A percentile compares a stretch with the other conserved stretches of the same genome.
Evolutionary conservation across 2,329 filamentous ascomycete genomes (phyloP).

Genomic region (Fusarium sp.): DNA sequence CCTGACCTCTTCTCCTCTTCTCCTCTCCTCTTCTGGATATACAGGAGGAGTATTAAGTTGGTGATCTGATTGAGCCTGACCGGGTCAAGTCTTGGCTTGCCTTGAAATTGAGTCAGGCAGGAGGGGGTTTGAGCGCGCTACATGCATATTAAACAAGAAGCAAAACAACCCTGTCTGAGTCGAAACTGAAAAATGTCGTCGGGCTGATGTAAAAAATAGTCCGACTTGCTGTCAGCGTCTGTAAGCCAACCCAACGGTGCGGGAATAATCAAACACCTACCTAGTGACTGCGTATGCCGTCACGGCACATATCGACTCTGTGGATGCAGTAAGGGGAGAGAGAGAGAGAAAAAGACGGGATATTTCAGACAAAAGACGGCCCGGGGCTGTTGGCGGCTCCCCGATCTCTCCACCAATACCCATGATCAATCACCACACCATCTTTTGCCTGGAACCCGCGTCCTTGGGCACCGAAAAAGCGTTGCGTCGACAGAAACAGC

Average conservation of each 20-base stretch:
- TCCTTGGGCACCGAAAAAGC: conserved; percentile 25
- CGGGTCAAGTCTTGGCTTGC: background rate
- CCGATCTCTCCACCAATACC: conserved; percentile 35
- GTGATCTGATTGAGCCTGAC: background rate
- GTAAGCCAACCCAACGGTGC: background rate
- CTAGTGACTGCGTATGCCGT: too few relatives aligned
- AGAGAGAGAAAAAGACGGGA: background rate
- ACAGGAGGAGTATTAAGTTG: background rate
- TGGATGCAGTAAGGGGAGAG: background rate
- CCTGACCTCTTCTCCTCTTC: background rate
- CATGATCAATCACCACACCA: conserved; percentile 2
- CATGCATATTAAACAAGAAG: conserved; percentile 2
- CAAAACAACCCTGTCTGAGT: conserved; percentile 6
- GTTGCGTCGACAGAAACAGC: conserved; percentile 28
- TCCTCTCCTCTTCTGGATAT: background rate
- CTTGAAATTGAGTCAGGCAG: conserved; percentile 18
- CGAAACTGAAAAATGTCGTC: conserved; percentile 8
- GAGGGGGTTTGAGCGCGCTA: conserved; percentile 11
- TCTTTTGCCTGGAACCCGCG: conserved; percentile 19
- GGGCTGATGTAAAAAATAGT: background rate
- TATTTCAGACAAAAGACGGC: conserved; percentile 2
- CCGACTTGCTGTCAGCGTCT: background rate
- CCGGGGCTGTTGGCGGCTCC: conserved; percentile 30
- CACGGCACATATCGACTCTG: background rate
- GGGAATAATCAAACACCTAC: background rate